Evolutionary conservation across 441 rosid species (phyloP).

Genomic region (Populus hybrid): DNA sequence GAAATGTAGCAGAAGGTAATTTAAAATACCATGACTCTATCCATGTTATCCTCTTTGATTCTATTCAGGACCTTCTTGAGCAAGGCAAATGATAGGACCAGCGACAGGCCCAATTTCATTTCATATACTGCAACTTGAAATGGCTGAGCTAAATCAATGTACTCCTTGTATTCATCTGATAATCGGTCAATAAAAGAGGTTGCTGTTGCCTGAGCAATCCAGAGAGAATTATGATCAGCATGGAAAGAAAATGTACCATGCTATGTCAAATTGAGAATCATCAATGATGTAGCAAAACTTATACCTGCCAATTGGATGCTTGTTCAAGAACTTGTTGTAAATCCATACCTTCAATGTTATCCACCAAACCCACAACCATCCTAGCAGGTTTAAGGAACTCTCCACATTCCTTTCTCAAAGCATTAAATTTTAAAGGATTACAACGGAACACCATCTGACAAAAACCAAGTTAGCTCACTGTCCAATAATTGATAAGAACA

Average conservation of each 20-base stretch:
- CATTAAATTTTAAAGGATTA: constrained; percentile 62
- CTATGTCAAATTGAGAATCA: neutral
- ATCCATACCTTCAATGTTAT: constrained; percentile 40
- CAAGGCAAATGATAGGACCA: constrained; percentile 52
- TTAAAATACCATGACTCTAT: constrained; percentile 56
- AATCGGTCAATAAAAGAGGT: constrained; percentile 57
- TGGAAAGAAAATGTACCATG: neutral
- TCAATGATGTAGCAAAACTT: constrained; percentile 2
- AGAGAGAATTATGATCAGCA: constrained; percentile 20
- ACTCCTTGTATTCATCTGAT: constrained; percentile 63
- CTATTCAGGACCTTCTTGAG: constrained; percentile 36
- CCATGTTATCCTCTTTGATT: constrained; percentile 46
- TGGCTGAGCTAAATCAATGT: constrained; percentile 79
- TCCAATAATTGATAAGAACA: neutral
- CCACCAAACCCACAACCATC: constrained; percentile 40
- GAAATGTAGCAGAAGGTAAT: constrained; percentile 9
- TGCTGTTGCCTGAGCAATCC: constrained; percentile 69
- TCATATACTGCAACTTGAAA: constrained; percentile 91
- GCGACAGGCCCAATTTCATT: constrained; percentile 84
- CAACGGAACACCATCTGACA: constrained; percentile 80
- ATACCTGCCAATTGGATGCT: constrained; percentile 88
- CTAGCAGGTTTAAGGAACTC: constrained; percentile 55
- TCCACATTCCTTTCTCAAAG: constrained; percentile 58
- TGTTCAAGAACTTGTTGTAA: constrained; percentile 50
- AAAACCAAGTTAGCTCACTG: neutral